Evolutionary conservation across 2,329 filamentous ascomycete species (phyloP).

Genomic region (Trichoderma hamatum): DNA sequence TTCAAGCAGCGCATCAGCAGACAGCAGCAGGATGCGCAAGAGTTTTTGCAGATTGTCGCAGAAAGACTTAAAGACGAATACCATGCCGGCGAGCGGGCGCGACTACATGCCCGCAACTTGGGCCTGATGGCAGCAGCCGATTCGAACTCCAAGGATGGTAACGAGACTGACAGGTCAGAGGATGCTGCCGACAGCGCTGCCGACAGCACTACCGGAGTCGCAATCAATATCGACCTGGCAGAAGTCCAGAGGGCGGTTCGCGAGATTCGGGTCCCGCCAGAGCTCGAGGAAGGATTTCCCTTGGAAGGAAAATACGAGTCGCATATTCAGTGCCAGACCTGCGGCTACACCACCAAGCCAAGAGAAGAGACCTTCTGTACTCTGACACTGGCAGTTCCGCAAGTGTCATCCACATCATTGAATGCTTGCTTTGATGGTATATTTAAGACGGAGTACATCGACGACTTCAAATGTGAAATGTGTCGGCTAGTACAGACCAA

Average conservation of each 20-base stretch:
- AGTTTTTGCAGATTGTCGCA: constrained; percentile 91
- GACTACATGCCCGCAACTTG: constrained; percentile 56
- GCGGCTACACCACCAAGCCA: constrained; percentile 85
- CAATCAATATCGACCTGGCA: constrained; percentile 9
- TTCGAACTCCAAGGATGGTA: neutral
- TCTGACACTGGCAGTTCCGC: constrained; percentile 87
- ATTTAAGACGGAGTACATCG: constrained; percentile 93
- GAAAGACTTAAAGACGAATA: constrained; percentile 95
- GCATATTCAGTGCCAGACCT: constrained; percentile 91
- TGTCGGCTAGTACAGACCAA: constrained; percentile 85
- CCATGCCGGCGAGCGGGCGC: constrained; percentile 76
- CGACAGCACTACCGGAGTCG: constrained; percentile 19
- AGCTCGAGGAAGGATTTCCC: constrained; percentile 75
- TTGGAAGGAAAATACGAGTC: constrained; percentile 91
- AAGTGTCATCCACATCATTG: constrained; percentile 77
- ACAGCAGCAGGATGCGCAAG: constrained; percentile 96
- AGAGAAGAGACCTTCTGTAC: constrained; percentile 86
- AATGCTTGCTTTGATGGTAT: constrained; percentile 90
- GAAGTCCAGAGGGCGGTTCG: constrained; percentile 27
- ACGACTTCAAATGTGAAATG: constrained; percentile 94
- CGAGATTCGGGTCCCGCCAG: constrained; percentile 38
- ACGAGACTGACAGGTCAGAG: constrained; percentile 15
- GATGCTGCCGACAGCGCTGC: neutral
- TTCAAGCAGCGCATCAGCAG: constrained; percentile 90
- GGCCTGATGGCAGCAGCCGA: constrained; percentile 29